A percentile compares a stretch with the other conserved stretches of the same genome.
phyloP scores from a whole-genome alignment of 257 asterid genomes.

The Solanum rostratum region DNA sequence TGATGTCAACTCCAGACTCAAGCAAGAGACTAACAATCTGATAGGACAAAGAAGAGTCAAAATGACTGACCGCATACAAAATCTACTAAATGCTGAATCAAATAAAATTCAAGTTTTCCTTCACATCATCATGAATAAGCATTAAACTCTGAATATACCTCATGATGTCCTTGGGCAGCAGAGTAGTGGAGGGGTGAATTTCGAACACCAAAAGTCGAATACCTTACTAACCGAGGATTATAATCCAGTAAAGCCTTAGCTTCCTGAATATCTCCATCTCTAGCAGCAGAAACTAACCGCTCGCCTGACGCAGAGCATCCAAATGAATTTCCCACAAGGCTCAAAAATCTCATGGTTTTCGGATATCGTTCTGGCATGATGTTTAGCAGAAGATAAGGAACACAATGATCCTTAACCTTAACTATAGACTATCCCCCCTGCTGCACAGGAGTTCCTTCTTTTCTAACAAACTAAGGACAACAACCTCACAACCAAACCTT shows the following conservation, averaged over 20 bases:
- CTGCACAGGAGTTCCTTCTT: constrained; percentile 14
- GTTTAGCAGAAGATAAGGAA: neutral
- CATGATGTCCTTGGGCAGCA: constrained; percentile 90
- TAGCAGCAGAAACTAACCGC: constrained; percentile 82
- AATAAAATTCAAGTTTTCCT: neutral
- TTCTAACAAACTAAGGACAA: constrained; percentile 34
- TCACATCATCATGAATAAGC: neutral
- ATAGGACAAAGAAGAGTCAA: constrained; percentile 1
- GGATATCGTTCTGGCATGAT: constrained; percentile 1
- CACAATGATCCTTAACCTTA: neutral
- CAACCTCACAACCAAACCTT: constrained; percentile 27
- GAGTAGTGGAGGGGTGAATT: constrained; percentile 89
- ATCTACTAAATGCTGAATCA: neutral
- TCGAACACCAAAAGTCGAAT: constrained; percentile 81
- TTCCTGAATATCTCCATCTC: constrained; percentile 92
- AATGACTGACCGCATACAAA: constrained; percentile 5
- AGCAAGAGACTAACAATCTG: constrained; percentile 77
- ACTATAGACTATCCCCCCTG: neutral
- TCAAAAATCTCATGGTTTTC: constrained; percentile 53
- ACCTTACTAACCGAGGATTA: constrained; percentile 75
- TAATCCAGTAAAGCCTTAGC: constrained; percentile 86
- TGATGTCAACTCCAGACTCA: constrained; percentile 77
- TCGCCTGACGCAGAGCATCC: constrained; percentile 95
- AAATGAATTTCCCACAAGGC: constrained; percentile 78
- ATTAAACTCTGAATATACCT: constrained; percentile 28